Conservation (phyloP, 805 yeast species). For the Kodamaea laetipori region DNA sequence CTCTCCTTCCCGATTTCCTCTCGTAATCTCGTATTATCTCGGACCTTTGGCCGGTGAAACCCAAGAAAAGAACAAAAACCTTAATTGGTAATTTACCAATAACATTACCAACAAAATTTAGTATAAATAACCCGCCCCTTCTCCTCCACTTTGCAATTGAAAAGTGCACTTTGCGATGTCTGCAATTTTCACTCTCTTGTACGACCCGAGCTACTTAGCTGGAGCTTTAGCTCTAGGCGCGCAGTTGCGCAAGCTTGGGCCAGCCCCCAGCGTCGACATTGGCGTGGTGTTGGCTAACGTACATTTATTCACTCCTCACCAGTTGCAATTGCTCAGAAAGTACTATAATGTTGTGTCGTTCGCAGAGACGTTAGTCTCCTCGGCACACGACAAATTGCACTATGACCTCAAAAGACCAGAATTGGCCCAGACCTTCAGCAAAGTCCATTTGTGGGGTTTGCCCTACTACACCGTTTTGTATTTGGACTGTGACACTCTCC, state of each 20-base stretch:
- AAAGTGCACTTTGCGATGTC: slow-evolving; percentile 7
- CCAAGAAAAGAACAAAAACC: slow-evolving; percentile 7
- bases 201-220: slow-evolving; percentile 53
- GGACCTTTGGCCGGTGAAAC: slow-evolving; percentile 1
- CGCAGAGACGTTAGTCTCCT: slow-evolving; percentile 27
- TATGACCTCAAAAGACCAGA: slow-evolving; percentile 53
- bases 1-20: too few relatives aligned
- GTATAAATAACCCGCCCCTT: slow-evolving; percentile 7
- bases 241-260: slow-evolving; percentile 21
- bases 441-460: slow-evolving; percentile 57
- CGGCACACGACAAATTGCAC: slow-evolving; percentile 26
- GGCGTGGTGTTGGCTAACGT: slow-evolving; percentile 38
- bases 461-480: slow-evolving; percentile 53
- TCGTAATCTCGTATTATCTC: slow-evolving; percentile 3
- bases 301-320: slow-evolving; percentile 26
- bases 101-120: slow-evolving; percentile 5
- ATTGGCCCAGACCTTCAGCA: slow-evolving; percentile 54
- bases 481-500: slow-evolving; percentile 66
- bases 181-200: slow-evolving; percentile 52
- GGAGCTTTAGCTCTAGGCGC: slow-evolving; percentile 57
- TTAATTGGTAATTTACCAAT: not conserved
- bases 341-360: slow-evolving; percentile 36
- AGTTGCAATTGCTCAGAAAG: slow-evolving; percentile 26
- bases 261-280: slow-evolving; percentile 6
- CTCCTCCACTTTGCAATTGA: not conserved